These are phyloP conservation scores for Endotrypanum monterogeii DNA, from an alignment of 208 protist species.

Conservation along the genomic window DNA sequence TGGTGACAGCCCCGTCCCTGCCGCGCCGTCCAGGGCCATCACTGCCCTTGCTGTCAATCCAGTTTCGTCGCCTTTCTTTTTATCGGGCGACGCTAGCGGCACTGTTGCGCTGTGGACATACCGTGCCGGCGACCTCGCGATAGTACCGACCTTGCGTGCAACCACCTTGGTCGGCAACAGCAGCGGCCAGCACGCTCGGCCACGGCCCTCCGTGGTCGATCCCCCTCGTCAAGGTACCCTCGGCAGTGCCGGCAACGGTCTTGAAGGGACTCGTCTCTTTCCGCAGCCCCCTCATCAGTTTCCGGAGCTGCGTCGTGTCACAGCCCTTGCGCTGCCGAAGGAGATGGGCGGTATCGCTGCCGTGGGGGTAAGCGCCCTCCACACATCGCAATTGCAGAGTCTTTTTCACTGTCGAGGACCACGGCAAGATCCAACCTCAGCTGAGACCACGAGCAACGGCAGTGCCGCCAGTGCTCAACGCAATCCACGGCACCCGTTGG, in stretches of 20 bases:
- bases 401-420: constrained; percentile 25
- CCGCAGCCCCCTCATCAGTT: constrained; percentile 30
- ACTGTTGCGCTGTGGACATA: constrained; percentile 56
- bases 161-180: constrained; percentile 1
- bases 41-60: constrained; percentile 48
- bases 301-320: constrained; percentile 38
- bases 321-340: constrained; percentile 22
- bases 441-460: constrained; percentile 14
- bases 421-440: background rate
- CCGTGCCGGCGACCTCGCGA: constrained; percentile 30
- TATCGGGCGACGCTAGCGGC: constrained; percentile 52
- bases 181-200: constrained; percentile 7
- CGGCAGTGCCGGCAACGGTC: constrained; percentile 1
- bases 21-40: constrained; percentile 13
- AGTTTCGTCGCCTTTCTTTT: constrained; percentile 53
- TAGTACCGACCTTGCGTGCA: constrained; percentile 23
- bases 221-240: background rate
- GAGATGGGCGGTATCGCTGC: constrained; percentile 19
- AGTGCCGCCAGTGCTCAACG: constrained; percentile 16
- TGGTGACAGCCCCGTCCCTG: background rate
- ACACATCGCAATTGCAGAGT: constrained; percentile 27
- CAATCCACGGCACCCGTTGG: constrained; percentile 15
- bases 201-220: constrained; percentile 10
- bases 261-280: constrained; percentile 5
- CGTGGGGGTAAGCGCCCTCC: constrained; percentile 21